phyloP scores from a whole-genome alignment of 306 rosid species.

The Castanea mollissima region DNA sequence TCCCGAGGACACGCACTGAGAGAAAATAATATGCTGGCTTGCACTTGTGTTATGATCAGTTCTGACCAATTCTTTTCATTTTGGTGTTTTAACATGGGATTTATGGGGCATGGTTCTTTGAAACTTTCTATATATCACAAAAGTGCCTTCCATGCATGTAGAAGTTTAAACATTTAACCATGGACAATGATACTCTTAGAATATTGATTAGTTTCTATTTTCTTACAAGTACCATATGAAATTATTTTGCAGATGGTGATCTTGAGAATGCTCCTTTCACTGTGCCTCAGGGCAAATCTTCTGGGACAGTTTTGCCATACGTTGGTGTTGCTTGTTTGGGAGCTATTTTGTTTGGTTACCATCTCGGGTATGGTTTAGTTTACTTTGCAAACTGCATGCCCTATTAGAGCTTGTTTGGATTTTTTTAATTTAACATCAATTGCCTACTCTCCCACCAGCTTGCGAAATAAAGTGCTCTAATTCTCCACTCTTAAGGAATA shows the following conservation, averaged over 20 bases:
- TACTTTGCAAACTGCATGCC: slow-evolving; percentile 1
- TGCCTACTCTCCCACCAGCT: neutral
- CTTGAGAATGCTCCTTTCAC: slow-evolving; percentile 50
- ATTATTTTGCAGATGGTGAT: slow-evolving; percentile 65
- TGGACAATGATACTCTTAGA: slow-evolving; percentile 1
- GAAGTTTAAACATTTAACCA: neutral
- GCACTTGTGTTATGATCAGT: neutral
- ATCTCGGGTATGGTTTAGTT: slow-evolving; percentile 70
- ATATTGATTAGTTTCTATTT: slow-evolving; percentile 7
- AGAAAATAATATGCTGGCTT: neutral
- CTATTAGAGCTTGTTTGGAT: slow-evolving; percentile 11
- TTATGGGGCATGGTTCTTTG: neutral
- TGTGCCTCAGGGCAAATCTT: slow-evolving; percentile 51
- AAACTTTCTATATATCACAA: neutral
- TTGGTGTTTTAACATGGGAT: neutral
- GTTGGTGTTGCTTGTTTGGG: slow-evolving; percentile 97
- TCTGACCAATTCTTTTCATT: neutral
- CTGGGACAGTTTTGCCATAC: slow-evolving; percentile 86
- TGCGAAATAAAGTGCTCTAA: neutral
- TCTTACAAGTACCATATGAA: slow-evolving; percentile 19
- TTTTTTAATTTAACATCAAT: neutral
- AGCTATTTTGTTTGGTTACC: slow-evolving; percentile 91
- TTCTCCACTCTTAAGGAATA: slow-evolving; percentile 3
- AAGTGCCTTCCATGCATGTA: neutral
- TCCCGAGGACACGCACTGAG: neutral